Percentiles rank a stretch among this genome's conserved stretches.
phyloP scores from a whole-genome alignment of 1,284 basidiomycete species.

The Macrocystidia cucumis region DNA sequence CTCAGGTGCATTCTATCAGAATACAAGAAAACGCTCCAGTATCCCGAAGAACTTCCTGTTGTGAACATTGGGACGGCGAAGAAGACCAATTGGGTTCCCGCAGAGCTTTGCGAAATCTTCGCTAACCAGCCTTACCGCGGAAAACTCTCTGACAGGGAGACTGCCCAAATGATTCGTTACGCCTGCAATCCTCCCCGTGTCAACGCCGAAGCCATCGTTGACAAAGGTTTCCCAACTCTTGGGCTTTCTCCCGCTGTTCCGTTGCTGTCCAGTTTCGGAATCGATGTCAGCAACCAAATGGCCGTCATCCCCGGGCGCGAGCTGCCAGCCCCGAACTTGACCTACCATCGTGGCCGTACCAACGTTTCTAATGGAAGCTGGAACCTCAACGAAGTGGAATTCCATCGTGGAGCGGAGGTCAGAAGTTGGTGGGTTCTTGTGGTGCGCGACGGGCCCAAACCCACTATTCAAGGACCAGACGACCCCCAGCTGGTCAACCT shows the following conservation, averaged over 20 bases:
- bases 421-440: slow-evolving; percentile 52
- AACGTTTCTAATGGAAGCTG: slow-evolving; percentile 52
- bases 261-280: slow-evolving; percentile 41
- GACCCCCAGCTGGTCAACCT: slow-evolving; percentile 34
- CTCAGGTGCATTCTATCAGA: slow-evolving; percentile 27
- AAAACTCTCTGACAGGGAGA: slow-evolving; percentile 45
- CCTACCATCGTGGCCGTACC: slow-evolving; percentile 39
- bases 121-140: slow-evolving; percentile 46
- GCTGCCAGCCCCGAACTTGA: slow-evolving; percentile 46
- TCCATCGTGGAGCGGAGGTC: slow-evolving; percentile 43
- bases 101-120: slow-evolving; percentile 62
- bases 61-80: slow-evolving; percentile 43
- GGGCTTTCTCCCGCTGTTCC: slow-evolving; percentile 33
- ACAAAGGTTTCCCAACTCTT: slow-evolving; percentile 45
- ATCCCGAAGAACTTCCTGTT: slow-evolving; percentile 48
- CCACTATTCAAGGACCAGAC: slow-evolving; percentile 27
- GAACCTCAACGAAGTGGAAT: slow-evolving; percentile 65
- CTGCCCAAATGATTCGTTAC: slow-evolving; percentile 53
- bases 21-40: slow-evolving; percentile 41
- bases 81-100: slow-evolving; percentile 44
- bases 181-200: slow-evolving; percentile 52
- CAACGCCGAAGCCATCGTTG: slow-evolving; percentile 51
- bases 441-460: slow-evolving; percentile 34
- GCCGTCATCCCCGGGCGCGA: slow-evolving; percentile 52
- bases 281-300: slow-evolving; percentile 50